These are phyloP conservation scores for Osmanthus fragrans DNA, from an alignment of 257 asterid species.

Conservation along the genomic window DNA sequence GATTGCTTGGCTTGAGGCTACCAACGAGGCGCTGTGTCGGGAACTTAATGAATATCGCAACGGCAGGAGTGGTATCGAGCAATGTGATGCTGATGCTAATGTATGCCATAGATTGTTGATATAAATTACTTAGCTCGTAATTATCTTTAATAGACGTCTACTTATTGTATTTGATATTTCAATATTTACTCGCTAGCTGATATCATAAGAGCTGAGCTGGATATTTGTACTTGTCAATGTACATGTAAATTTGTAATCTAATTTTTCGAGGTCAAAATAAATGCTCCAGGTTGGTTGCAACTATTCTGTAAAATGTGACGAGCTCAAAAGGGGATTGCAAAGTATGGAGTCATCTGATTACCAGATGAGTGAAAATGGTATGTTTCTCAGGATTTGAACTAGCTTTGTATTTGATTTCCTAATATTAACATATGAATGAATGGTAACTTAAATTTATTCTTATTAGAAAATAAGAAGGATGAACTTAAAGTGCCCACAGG, in stretches of 20 bases:
- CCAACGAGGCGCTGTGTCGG: constrained; percentile 80
- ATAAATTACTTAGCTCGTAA: neutral
- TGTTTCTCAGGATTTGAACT: constrained; percentile 29
- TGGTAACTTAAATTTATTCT: neutral
- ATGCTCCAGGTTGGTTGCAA: constrained; percentile 48
- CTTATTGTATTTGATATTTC: neutral
- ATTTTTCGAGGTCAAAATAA: constrained; percentile 13
- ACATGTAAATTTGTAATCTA: neutral
- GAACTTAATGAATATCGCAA: constrained; percentile 78
- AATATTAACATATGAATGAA: neutral
- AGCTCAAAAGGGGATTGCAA: constrained; percentile 87
- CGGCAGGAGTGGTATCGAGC: constrained; percentile 52
- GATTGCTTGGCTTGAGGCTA: constrained; percentile 90
- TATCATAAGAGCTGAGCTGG: neutral
- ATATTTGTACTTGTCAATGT: neutral
- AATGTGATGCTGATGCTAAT: constrained; percentile 53
- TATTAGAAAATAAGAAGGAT: neutral
- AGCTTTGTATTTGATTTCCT: constrained; percentile 1
- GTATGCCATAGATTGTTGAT: constrained; percentile 33
- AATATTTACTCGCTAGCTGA: neutral
- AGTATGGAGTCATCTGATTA: constrained; percentile 89
- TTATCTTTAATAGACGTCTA: neutral
- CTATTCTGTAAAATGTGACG: constrained; percentile 67
- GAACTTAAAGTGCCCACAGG: neutral
- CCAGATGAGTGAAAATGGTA: constrained; percentile 93